Evolutionary conservation across 1,284 basidiomycete genomes (phyloP).

Genomic region (Cutaneotrichosporon sp.): DNA sequence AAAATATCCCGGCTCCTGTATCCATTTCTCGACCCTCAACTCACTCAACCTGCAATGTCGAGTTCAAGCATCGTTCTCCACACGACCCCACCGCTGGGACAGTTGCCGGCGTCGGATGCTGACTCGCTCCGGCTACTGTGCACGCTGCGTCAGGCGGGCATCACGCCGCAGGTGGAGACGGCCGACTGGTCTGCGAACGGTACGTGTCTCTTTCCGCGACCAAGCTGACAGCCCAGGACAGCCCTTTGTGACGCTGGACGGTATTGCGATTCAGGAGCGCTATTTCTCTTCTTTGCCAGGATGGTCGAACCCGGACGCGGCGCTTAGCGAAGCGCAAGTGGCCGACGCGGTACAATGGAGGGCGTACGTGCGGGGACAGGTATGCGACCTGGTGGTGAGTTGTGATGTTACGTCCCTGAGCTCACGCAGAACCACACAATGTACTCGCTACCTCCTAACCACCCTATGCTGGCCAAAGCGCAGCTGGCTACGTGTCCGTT

Average conservation of each 20-base stretch:
- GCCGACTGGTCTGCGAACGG: conserved; percentile 32
- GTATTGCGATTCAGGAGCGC: conserved; percentile 12
- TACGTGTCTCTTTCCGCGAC: not conserved
- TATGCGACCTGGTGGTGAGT: conserved; percentile 41
- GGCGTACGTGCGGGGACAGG: conserved; percentile 38
- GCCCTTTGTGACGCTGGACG: conserved; percentile 28
- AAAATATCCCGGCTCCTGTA: not conserved
- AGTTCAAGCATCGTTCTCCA: conserved; percentile 23
- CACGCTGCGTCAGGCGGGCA: conserved; percentile 24
- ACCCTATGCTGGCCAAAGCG: conserved; percentile 27
- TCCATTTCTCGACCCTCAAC: not conserved
- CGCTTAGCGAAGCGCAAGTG: conserved; percentile 21
- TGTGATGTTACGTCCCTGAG: not conserved
- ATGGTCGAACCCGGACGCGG: conserved; percentile 28
- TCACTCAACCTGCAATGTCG: not conserved
- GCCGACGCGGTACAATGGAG: conserved; percentile 35
- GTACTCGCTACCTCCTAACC: conserved; percentile 43
- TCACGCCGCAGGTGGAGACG: conserved; percentile 16
- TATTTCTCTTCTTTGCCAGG: conserved; percentile 26
- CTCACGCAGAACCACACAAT: conserved; percentile 39
- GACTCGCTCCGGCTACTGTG: conserved; percentile 31
- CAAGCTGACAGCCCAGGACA: conserved; percentile 19
- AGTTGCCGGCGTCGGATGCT: conserved; percentile 31
- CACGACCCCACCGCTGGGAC: conserved; percentile 29
- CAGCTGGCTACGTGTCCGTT: conserved; percentile 29